These are phyloP conservation scores for Populus ilicifolia DNA, from an alignment of 345 rosid genomes.

Conservation along the genomic window DNA sequence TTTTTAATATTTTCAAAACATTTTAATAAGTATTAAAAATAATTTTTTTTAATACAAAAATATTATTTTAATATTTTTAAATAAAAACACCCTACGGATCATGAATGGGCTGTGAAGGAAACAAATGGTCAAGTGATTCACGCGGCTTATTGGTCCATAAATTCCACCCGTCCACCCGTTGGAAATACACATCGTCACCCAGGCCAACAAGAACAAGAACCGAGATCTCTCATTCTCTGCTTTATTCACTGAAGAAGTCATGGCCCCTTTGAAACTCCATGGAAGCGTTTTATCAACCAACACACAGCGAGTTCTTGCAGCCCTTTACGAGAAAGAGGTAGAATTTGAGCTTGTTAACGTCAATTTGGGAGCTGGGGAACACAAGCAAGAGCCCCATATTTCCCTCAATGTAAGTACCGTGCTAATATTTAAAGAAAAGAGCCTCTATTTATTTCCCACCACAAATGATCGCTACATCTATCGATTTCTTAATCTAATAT, in stretches of 20 bases:
- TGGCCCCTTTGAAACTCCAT: constrained; percentile 47
- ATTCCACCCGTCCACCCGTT: not conserved
- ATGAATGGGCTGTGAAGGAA: too few relatives aligned
- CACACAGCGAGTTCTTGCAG: constrained; percentile 43
- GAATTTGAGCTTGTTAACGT: constrained; percentile 49
- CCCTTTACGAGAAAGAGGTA: constrained; percentile 59
- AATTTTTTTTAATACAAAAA: too few relatives aligned
- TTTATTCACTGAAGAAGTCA: not conserved
- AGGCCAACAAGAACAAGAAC: too few relatives aligned
- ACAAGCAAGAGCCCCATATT: constrained; percentile 50
- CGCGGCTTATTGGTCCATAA: not conserved
- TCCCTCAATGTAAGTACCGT: constrained; percentile 47
- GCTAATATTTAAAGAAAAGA: not conserved
- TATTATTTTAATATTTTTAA: too few relatives aligned
- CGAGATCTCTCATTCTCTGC: not conserved
- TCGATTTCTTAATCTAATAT: not conserved
- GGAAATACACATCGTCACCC: not conserved
- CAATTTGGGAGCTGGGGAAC: constrained; percentile 51
- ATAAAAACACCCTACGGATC: too few relatives aligned
- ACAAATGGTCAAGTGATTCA: too few relatives aligned
- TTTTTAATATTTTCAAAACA: too few relatives aligned
- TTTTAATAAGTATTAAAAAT: too few relatives aligned
- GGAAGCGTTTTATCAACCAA: constrained; percentile 48
- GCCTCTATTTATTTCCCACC: not conserved
- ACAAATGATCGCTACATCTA: not conserved